These are phyloP conservation scores for Silene noctiflora DNA, from an alignment of 179 eudicot genomes.

Conservation along the genomic window DNA sequence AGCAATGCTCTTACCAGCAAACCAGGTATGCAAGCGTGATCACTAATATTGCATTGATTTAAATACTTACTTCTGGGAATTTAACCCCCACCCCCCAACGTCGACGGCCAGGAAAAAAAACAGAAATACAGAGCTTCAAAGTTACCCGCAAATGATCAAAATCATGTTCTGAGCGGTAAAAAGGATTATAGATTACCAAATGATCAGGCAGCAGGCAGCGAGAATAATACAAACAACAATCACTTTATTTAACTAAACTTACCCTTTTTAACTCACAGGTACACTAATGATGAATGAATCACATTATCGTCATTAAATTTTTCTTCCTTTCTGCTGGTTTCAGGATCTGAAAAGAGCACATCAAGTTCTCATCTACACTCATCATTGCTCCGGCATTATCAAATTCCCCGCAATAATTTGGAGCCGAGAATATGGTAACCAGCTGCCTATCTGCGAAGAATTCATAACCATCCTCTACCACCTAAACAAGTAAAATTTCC, in stretches of 20 bases:
- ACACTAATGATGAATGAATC: constrained; percentile 26
- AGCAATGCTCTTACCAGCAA: too few relatives aligned
- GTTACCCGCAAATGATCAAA: too few relatives aligned
- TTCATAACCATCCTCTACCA: constrained; percentile 95
- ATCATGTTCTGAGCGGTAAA: too few relatives aligned
- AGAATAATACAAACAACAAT: neutral
- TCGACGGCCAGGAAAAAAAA: too few relatives aligned
- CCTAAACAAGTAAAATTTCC: constrained; percentile 38
- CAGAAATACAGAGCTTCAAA: too few relatives aligned
- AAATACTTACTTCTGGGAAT: too few relatives aligned
- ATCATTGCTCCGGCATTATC: constrained; percentile 96
- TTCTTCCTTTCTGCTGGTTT: constrained; percentile 87
- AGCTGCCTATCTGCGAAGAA: constrained; percentile 95
- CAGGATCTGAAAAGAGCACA: constrained; percentile 90
- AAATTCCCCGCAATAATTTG: constrained; percentile 89
- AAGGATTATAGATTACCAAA: too few relatives aligned
- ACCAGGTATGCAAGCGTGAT: too few relatives aligned
- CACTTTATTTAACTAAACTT: constrained; percentile 6
- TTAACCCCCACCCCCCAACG: too few relatives aligned
- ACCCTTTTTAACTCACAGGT: constrained; percentile 17
- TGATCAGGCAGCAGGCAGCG: neutral
- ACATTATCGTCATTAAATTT: constrained; percentile 54
- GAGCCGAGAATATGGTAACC: constrained; percentile 89
- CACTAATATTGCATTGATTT: too few relatives aligned
- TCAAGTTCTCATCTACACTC: constrained; percentile 78